Evolutionary conservation across 768 basidiomycete species (phyloP), one percentile per base, ranked within the genome.

Genomic region (Boletus vinaceobasis): DNA sequence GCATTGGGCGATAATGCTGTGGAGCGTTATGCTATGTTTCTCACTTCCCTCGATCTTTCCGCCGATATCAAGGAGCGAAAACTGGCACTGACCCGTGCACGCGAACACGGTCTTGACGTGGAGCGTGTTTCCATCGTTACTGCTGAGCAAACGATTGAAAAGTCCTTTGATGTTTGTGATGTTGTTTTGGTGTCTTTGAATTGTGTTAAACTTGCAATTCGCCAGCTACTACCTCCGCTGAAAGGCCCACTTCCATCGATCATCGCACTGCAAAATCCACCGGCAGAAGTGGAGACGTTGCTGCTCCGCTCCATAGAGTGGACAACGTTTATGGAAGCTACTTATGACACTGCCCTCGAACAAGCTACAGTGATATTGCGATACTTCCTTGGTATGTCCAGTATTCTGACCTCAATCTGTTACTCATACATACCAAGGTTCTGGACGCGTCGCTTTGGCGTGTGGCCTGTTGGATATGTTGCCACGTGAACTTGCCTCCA

Each of bases 251-350:
- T 88, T 26, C 86, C 88, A 0, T 82, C 81, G 1, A 74, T 85
- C n/a, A 79, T 84, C 44, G 73, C 76, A 2, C 61, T 81, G 39
- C 86, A 85, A 58, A 75, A 77, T 10, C 75, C 79, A 1, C 77
- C 87, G 0, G 80, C 77, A 1, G 82, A 84, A 15, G 70, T 72
- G 0, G 88, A 93, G 65, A 64, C 73, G 57, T 68, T 89, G 45
- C 75, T 98, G 8, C 77, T 96, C 31, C 83, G 94, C 19, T 90
- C 91, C 0, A 86, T 98, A 46, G 95, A 98, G 64, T 99, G 96
- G 96, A 89, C 95, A 48, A 88, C 84, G 0, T 89, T 90, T 67
- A 76, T 79, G 60, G 81, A 84, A 32, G 73, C 79, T 6, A 98
- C 95, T 1, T 85, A 87, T 58, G 73, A 77, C 11, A 85, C 85